Base-by-base conservation (phyloP, 2,329 filamentous ascomycete species). In the Apiospora malaysiana region DNA sequence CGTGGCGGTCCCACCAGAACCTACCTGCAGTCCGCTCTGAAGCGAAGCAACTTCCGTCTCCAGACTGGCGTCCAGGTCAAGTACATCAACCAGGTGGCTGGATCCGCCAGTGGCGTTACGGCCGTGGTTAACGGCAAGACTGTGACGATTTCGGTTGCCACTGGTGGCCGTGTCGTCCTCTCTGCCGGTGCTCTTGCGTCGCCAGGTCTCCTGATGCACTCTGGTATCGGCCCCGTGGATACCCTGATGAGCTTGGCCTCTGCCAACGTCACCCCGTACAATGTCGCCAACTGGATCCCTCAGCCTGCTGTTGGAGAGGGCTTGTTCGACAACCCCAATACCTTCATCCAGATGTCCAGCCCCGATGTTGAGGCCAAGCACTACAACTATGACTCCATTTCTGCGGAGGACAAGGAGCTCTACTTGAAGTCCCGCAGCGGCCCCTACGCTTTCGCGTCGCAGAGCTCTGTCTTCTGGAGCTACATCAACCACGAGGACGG, bases 311-410 rank as follows among this genome's bases (percentile, higher is more conserved):
- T 89, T 4, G 87, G 87, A 59, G 78, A 82, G 18, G 83, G 83
- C 45, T 82, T 88, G 40, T 89, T 87, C 73, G 86, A 88, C 75
- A 89, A 88, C 74, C 86, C 87, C 6, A 88, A 88, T 72, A 88
- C 86, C 1, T 87, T 85, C 72, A 85, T 88, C 76, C 83, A 85
- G 73, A 79, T 88, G 1, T 80, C 81, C 1, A 78, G 78, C 4
- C 80, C 84, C 1, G 72, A 77, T 2, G 76, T 89, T 66, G 70
- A 83, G n/a, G 85, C 86, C 0, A 88, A 86, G 76, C 78, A 75
- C 12, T 83, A 87, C 75, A 81, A 78, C 68, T 88, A 88, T 77
- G 76, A 80, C 49, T 75, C 82, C 59, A 85, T 86, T 0, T 76
- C 80, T 1, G 69, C 81, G 1, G 74, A 76, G 0, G 87, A 89